Evolutionary conservation across 495 filamentous ascomycete species (phyloP), one percentile per base, ranked within the genome.

Genomic region (Sphaerosporella brunnea): DNA sequence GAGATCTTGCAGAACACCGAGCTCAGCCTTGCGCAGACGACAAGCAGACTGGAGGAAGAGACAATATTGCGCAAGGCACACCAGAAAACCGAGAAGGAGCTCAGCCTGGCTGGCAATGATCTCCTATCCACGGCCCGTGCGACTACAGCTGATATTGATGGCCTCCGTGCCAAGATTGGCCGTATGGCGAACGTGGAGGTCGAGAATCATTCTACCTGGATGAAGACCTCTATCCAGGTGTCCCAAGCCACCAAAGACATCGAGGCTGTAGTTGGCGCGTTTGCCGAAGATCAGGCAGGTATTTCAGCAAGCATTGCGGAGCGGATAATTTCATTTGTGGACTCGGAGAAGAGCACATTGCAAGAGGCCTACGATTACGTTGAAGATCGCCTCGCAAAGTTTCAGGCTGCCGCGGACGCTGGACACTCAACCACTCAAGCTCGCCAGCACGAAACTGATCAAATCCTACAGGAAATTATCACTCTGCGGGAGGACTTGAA

Each of bases 381-480:
- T 0, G 66, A 80, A 45, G 68, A 71, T 21, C 81, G 82, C 58
- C 66, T 76, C 10, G 65, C 68, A 11, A 67, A 69, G 1, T 84
- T 93, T 49, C 69, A 77, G 23, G 78, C 88, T 54, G 81, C 77
- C 15, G 66, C 72, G 21, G 65, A 71, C 40, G 32, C 30, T 23
- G 36, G 32, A 8, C 9, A 15, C 24, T 15, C 25, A 7, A 36
- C 9, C 11, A 9, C 23, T 2, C n/a, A 48, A 19, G 20, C 24
- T 9, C 78, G 84, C 2, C 84, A 82, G 54, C 77, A 86, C 45
- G 80, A 90, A 48, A 92, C 94, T 84, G 86, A 95, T 53, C 66
- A 72, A 23, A 79, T 93, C 19, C 72, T 97, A 2, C 87, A 90
- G 53, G 90, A 92, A 56, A 93, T 96, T 60, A 86, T 90, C 58